Percentiles rank a stretch among this genome's conserved stretches.
Evolutionary conservation across 345 rosid genomes (phyloP).

Genomic region (Eutrema heterophyllum): DNA sequence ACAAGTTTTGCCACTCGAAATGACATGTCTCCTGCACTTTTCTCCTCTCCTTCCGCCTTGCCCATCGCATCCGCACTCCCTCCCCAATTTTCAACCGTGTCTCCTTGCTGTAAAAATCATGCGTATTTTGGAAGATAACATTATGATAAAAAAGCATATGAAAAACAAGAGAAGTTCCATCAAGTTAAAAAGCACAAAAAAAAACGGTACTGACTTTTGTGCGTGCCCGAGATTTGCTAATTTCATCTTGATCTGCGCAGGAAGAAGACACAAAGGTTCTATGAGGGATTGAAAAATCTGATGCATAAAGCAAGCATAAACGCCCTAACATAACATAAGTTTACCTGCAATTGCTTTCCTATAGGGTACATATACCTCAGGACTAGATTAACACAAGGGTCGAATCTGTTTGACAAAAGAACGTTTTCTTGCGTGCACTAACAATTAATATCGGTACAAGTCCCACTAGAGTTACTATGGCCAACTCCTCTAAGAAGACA

Average conservation of each 20-base stretch:
- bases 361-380: not conserved
- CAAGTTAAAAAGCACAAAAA: not conserved
- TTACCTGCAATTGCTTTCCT: not conserved
- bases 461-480: not conserved
- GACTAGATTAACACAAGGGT: constrained; percentile 3
- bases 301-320: constrained; percentile 13
- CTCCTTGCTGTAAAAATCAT: constrained; percentile 51
- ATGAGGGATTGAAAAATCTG: constrained; percentile 2
- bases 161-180: not conserved
- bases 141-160: not conserved
- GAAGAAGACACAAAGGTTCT: constrained; percentile 19
- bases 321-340: not conserved
- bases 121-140: not conserved
- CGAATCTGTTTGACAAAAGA: not conserved
- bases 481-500: constrained; percentile 24
- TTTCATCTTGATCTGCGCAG: constrained; percentile 81
- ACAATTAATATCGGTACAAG: not conserved
- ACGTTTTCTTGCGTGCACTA: constrained; percentile 7
- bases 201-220: constrained; percentile 52
- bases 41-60: constrained; percentile 58
- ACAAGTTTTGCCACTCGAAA: constrained; percentile 86
- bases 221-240: constrained; percentile 66
- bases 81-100: constrained; percentile 66
- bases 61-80: constrained; percentile 77
- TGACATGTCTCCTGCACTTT: constrained; percentile 66